Conservation (phyloP, 768 basidiomycete species). For the Rhizopogon vesiculosus region DNA sequence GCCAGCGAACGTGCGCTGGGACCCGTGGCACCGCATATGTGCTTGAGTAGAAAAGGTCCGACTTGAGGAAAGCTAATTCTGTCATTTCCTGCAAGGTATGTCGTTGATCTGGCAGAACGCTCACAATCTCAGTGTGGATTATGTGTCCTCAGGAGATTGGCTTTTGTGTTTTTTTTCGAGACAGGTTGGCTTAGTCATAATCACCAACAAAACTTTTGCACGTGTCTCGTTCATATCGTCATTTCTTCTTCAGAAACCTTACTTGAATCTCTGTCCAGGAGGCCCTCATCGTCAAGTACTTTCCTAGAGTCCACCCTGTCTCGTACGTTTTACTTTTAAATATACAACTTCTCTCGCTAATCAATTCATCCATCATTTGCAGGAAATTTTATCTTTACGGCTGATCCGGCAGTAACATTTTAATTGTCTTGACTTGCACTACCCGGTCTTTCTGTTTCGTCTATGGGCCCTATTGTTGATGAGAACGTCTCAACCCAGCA, state of each 20-base stretch:
- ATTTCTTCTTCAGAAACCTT: conserved; percentile 17
- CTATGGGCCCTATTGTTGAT: conserved; percentile 23
- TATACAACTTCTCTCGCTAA: not conserved
- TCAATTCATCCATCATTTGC: not conserved
- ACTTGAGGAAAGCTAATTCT: conserved; percentile 7
- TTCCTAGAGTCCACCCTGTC: not conserved
- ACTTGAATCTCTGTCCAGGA: not conserved
- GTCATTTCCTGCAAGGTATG: conserved; percentile 8
- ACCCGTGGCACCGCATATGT: conserved; percentile 28
- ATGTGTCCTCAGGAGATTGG: not conserved
- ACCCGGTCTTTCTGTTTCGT: not conserved
- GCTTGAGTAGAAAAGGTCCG: conserved; percentile 22
- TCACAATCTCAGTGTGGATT: not conserved
- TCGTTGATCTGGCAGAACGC: conserved; percentile 3
- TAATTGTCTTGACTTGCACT: not conserved
- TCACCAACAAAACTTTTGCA: conserved; percentile 17
- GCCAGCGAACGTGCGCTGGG: conserved; percentile 30
- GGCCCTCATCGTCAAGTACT: not conserved
- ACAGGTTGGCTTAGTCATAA: conserved; percentile 28
- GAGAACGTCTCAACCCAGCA: conserved; percentile 17
- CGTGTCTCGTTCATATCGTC: conserved; percentile 32
- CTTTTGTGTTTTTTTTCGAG: not conserved
- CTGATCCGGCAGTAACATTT: not conserved
- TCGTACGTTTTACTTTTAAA: not conserved
- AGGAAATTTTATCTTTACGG: not conserved